Evolutionary conservation across 208 protist species (phyloP).

Genomic region (Hexamita inflata): DNA sequence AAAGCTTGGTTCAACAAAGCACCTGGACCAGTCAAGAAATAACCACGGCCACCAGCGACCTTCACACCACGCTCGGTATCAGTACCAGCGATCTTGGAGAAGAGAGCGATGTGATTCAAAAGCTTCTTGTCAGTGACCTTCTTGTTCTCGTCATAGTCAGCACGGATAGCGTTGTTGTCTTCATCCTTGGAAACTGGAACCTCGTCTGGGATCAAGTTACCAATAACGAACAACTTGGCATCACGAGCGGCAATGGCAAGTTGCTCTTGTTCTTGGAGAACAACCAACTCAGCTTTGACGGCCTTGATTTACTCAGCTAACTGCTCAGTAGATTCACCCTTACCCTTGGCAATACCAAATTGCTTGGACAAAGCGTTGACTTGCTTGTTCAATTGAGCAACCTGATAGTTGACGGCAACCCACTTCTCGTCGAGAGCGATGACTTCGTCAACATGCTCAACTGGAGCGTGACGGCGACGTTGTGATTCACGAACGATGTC

Average conservation of each 20-base stretch:
- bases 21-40: conserved; percentile 81
- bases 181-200: conserved; percentile 22
- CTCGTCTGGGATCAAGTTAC: conserved; percentile 4
- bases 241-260: background rate
- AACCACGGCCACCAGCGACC: conserved; percentile 81
- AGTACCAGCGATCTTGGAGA: background rate
- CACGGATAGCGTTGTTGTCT: conserved; percentile 1
- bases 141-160: background rate
- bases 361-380: conserved; percentile 18
- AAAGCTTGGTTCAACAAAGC: conserved; percentile 88
- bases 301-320: background rate
- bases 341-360: conserved; percentile 1
- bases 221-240: background rate
- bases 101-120: conserved; percentile 27
- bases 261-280: background rate
- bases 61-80: conserved; percentile 23
- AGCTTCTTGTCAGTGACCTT: background rate
- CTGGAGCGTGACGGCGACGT: background rate
- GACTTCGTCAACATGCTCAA: conserved; percentile 30
- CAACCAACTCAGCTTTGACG: background rate
- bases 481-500: conserved; percentile 29
- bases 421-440: conserved; percentile 20
- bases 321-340: background rate
- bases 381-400: background rate
- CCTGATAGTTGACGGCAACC: background rate